These are phyloP conservation scores for Paratinospora sagittata DNA, from an alignment of 164 flowering plant genomes.

Conservation along the genomic window DNA sequence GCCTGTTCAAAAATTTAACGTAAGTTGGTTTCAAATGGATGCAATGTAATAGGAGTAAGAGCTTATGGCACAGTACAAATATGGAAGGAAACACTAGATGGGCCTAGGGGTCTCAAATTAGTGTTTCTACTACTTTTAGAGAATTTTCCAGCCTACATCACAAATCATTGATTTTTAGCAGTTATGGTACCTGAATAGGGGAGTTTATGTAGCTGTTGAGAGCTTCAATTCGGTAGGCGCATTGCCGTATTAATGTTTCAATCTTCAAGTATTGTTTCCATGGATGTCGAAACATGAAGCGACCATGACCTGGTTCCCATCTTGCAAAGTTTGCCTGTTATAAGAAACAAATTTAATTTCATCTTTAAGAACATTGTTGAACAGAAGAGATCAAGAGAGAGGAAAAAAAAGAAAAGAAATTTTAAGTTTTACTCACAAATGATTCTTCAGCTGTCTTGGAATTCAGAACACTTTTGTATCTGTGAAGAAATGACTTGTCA, in stretches of 20 bases:
- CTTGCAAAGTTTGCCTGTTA: conserved; percentile 78
- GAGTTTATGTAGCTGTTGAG: conserved; percentile 41
- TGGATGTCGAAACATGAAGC: conserved; percentile 59
- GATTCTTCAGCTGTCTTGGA: conserved; percentile 57
- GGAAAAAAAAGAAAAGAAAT: neutral
- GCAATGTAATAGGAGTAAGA: too few relatives aligned
- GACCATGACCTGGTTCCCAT: conserved; percentile 82
- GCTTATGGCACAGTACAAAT: too few relatives aligned
- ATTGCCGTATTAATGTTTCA: conserved; percentile 48
- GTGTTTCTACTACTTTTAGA: too few relatives aligned
- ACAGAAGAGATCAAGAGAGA: neutral
- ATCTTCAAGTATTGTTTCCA: conserved; percentile 74
- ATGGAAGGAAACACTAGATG: too few relatives aligned
- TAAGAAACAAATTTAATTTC: neutral
- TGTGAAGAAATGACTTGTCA: conserved; percentile 37
- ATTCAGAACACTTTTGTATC: conserved; percentile 56
- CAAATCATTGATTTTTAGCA: too few relatives aligned
- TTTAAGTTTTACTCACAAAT: conserved; percentile 40
- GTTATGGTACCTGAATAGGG: conserved; percentile 48
- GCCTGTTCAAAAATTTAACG: too few relatives aligned
- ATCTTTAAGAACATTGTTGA: neutral
- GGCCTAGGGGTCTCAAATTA: too few relatives aligned
- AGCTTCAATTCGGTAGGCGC: conserved; percentile 66
- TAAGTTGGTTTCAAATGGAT: too few relatives aligned
- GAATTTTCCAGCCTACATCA: too few relatives aligned